phyloP scores from a whole-genome alignment of 2,329 filamentous ascomycete genomes.

The Pyrenophora teres region DNA sequence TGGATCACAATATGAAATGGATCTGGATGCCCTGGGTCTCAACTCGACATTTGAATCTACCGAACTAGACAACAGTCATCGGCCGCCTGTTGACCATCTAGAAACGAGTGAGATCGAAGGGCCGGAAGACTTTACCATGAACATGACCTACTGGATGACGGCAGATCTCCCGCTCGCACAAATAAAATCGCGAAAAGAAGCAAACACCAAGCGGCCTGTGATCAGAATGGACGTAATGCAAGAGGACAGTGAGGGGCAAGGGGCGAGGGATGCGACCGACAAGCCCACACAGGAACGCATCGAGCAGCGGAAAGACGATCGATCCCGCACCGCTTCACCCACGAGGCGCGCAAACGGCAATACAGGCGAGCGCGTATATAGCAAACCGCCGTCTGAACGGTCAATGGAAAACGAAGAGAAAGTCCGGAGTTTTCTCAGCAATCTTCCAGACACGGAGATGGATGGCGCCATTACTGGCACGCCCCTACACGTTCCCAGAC shows the following conservation, averaged over 20 bases:
- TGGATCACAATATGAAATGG: slow-evolving; percentile 47
- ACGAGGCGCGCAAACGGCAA: slow-evolving; percentile 33
- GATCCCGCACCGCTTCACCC: slow-evolving; percentile 20
- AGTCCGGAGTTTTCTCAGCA: slow-evolving; percentile 45
- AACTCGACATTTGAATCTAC: slow-evolving; percentile 44
- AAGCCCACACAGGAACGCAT: slow-evolving; percentile 12
- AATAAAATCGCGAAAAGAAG: slow-evolving; percentile 42
- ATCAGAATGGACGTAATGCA: slow-evolving; percentile 25
- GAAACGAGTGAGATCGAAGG: slow-evolving; percentile 49
- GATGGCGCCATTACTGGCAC: slow-evolving; percentile 34
- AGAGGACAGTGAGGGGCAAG: slow-evolving; percentile 15
- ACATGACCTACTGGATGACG: slow-evolving; percentile 52
- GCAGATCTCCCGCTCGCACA: slow-evolving; percentile 37
- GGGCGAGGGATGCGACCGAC: slow-evolving; percentile 12
- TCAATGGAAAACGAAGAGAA: slow-evolving; percentile 48
- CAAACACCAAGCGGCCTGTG: slow-evolving; percentile 22
- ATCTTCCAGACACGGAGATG: slow-evolving; percentile 44
- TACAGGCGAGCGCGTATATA: slow-evolving; percentile 26
- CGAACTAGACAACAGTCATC: slow-evolving; percentile 33
- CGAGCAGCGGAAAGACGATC: slow-evolving; percentile 5
- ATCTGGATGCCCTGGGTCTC: slow-evolving; percentile 45
- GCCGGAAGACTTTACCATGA: slow-evolving; percentile 50
- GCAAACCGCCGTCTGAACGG: slow-evolving; percentile 32
- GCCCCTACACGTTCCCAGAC: slow-evolving; percentile 30
- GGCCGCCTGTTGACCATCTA: slow-evolving; percentile 43